Evolutionary conservation across 2,329 filamentous ascomycete genomes (phyloP), one percentile per base, ranked within the genome.

Genomic region (Xylariaceae sp.): DNA sequence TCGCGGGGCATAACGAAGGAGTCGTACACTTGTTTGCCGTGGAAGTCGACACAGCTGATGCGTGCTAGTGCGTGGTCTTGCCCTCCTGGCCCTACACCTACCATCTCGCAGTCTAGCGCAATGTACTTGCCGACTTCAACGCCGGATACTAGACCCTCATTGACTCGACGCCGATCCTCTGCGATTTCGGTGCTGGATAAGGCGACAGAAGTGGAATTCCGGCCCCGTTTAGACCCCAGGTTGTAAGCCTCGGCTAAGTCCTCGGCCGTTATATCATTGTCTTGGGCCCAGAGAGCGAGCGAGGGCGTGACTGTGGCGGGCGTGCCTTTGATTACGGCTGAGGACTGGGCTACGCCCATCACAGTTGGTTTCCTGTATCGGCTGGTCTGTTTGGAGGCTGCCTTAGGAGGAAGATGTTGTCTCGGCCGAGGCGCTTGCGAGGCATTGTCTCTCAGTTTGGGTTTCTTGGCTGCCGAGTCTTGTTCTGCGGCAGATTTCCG

Each of bases 31-130:
- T 96, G 92, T 24, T 89, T 85, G 16, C 93, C 93, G 71, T 97
- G 92, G 74, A 93, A 99, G 74, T 98, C 96, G 65, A 97, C 93
- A 14, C 96, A 79, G 70, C 91, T 96, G 53, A 94, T 91, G 43
- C 95, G 86, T 1, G 95, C 95, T 40, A 99, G 84, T 0, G 87
- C 87, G 31, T 91, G 92, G 69, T 87, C 84, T 62, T 88, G 81
- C 19, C 86, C 83, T 47, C 86, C 86, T 1, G 85, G 84, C 0
- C 89, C 90, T 11, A 96, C 86, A 44, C 94, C 95, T 23, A 99
- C 95, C 95, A 99, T 99, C 77, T 99, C 95, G 74, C 95, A 99
- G 78, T 99, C 95, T 43, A 99, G 85, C 17, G 91, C 90, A 37
- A 99, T 78, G 73, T 96, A 99, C 80, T 95, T 96, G 48, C 94